Evolutionary conservation across 495 filamentous ascomycete species (phyloP), one percentile per base, ranked within the genome.

Genomic region (Hypoxylon lenormandii): DNA sequence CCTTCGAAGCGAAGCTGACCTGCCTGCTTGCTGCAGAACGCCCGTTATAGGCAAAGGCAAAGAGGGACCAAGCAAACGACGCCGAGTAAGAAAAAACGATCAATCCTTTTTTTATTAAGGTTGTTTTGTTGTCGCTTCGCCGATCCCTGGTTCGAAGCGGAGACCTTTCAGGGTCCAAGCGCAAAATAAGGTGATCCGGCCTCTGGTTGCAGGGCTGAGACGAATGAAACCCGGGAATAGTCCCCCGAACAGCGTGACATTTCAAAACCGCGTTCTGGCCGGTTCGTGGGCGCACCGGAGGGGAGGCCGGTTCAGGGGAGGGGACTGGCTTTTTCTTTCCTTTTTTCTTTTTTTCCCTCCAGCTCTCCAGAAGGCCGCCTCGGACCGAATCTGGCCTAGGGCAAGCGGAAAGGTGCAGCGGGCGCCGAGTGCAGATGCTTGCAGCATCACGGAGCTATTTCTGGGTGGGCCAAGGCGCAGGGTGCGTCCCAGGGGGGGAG

Each of bases 301-400:
- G 45, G 23, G 53, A 40, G 43, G 51, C 18, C 38, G 48, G 54
- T 60, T 53, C 23, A 28, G 26, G 47, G 33, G 50, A 37, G 33
- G 50, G 58, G 8, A 6, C 49, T 33, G 4, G 30, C 30, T 3
- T 5, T 33, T 33, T 26, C 2, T 5, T 33, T 33, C 10, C 10
- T 33, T 33, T 33, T 11, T 33, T 33, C 30, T 33, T 33, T 11
- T 8, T 33, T 8, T 33, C 30, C 10, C 10, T 33, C 30, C 5
- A 2, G 2, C 23, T 26, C 23, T 26, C 23, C n/a, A n/a, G n/a
- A n/a, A 54, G 15, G 23, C 62, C 62, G 61, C 40, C 57, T 65
- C 61, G 67, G 67, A 28, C 68, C 68, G 51, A 71, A 71, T 71
- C 46, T 63, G 68, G 68, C 18, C 51, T 71, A 71, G 68, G 58